Percentiles rank a stretch among this genome's conserved stretches.
Conservation (phyloP, 1,284 basidiomycete genomes). For the Sanghuangporus baumii region DNA sequence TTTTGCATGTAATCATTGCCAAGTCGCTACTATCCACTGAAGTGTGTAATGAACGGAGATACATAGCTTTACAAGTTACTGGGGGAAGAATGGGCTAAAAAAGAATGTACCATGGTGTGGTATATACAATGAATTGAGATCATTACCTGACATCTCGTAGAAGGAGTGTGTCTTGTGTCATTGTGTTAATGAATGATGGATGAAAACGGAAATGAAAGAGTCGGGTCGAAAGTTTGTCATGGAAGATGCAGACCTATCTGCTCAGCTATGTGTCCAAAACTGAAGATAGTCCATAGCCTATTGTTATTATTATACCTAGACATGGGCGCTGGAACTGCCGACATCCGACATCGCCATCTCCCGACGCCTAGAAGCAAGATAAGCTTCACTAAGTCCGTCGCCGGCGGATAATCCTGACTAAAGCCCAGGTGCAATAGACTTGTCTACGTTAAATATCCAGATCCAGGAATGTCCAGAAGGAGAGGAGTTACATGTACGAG, state of each 20-base stretch:
- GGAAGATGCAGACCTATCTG: not conserved
- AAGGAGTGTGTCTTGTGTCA: not conserved
- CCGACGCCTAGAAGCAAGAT: not conserved
- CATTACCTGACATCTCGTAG: not conserved
- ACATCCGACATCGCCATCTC: not conserved
- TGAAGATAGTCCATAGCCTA: not conserved
- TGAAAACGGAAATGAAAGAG: not conserved
- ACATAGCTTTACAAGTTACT: not conserved
- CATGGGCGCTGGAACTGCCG: not conserved
- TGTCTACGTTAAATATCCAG: not conserved
- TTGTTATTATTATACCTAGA: not conserved
- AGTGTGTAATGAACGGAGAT: not conserved
- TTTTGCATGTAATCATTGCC: not conserved
- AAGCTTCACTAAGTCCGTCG: not conserved
- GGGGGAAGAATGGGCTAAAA: not conserved
- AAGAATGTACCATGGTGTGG: not conserved
- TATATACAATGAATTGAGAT: not conserved
- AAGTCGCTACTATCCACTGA: not conserved
- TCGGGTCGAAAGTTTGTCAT: not conserved
- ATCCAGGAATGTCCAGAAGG: not conserved
- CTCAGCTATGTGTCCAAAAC: not conserved
- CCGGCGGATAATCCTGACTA: not conserved
- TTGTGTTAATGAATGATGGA: not conserved
- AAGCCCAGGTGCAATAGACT: not conserved
- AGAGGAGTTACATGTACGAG: not conserved